Conservation (phyloP, 495 filamentous ascomycete genomes). For the Glarea lozoyensis region DNA sequence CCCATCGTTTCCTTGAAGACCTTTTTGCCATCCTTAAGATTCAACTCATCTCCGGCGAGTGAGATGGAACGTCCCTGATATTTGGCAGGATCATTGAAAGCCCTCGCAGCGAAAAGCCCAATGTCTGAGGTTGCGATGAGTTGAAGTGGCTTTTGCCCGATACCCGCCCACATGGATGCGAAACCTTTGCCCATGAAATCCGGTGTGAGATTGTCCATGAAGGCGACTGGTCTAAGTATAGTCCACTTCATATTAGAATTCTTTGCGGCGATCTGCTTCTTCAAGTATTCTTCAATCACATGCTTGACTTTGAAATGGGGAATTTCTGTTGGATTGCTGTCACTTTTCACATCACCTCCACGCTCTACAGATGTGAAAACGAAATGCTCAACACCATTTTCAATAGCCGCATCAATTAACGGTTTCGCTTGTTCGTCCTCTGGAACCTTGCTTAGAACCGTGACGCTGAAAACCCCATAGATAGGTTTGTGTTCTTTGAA, state of each 20-base stretch:
- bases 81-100: constrained; percentile 34
- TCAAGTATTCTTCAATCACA: constrained; percentile 55
- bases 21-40: constrained; percentile 27
- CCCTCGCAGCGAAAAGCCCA: constrained; percentile 54
- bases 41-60: constrained; percentile 38
- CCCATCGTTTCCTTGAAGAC: constrained; percentile 31
- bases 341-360: constrained; percentile 45
- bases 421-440: constrained; percentile 57
- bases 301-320: constrained; percentile 64
- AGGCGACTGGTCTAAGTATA: constrained; percentile 53
- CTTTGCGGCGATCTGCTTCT: constrained; percentile 23
- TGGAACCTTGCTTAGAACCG: constrained; percentile 23
- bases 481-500: constrained; percentile 31
- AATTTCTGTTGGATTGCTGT: constrained; percentile 48
- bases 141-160: constrained; percentile 43
- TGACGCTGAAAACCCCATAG: constrained; percentile 42
- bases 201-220: constrained; percentile 56
- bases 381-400: constrained; percentile 51
- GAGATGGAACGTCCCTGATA: constrained; percentile 32
- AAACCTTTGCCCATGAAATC: constrained; percentile 54
- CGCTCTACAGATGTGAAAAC: constrained; percentile 66
- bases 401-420: constrained; percentile 53
- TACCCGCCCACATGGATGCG: constrained; percentile 36
- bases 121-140: constrained; percentile 52
- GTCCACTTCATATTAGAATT: constrained; percentile 46